Conservation (phyloP, 208 protist genomes). For the Leishmania major region DNA sequence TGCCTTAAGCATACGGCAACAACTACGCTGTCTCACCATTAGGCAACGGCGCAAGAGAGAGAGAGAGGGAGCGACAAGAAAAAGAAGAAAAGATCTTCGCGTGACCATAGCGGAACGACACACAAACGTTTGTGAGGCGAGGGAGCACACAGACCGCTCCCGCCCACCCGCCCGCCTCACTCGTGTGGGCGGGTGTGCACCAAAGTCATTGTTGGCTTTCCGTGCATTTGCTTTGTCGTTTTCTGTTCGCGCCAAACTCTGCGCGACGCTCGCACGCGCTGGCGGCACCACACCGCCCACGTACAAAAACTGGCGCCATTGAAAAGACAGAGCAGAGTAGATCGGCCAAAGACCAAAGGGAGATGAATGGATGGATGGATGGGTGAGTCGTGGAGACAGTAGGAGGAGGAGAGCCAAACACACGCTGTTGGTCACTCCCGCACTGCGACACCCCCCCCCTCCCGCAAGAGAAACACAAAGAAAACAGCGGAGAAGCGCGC, state of each 20-base stretch:
- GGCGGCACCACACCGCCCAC: not conserved
- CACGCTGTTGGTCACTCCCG: not conserved
- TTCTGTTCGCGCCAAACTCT: not conserved
- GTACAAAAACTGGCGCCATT: not conserved
- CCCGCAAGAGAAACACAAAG: not conserved
- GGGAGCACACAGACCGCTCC: not conserved
- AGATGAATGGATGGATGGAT: not conserved
- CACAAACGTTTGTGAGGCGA: not conserved
- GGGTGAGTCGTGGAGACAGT: not conserved
- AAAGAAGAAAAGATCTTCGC: not conserved
- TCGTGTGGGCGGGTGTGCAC: not conserved
- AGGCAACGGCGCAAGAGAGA: not conserved
- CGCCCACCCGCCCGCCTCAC: not conserved
- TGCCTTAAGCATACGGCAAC: not conserved
- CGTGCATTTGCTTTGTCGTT: not conserved
- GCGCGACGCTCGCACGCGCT: not conserved
- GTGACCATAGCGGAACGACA: not conserved
- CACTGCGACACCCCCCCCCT: not conserved
- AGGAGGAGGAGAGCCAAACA: not conserved
- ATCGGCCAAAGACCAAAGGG: not conserved
- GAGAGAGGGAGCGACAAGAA: no score
- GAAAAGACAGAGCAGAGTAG: slow-evolving; percentile 2
- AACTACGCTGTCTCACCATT: not conserved
- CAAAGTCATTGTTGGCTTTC: not conserved
- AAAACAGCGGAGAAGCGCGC: slow-evolving; percentile 3